Base-by-base conservation (phyloP, 2,329 filamentous ascomycete genomes). In the Aspergillus hiratsukae region DNA sequence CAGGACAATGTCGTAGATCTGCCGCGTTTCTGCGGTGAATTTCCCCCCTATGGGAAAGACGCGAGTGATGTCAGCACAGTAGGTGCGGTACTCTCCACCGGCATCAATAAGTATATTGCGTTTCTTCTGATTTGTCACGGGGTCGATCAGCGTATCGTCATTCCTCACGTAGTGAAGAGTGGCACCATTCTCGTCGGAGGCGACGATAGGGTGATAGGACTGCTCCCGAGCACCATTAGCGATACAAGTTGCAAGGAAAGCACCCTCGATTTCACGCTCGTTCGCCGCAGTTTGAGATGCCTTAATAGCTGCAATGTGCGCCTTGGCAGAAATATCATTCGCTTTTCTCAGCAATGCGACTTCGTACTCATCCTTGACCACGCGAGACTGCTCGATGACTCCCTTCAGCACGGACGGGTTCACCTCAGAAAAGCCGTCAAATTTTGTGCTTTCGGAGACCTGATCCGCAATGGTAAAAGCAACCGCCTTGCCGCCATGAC, bases 181-280 rank as follows among this genome's bases (percentile, higher is more conserved):
- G 14, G 88, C 86, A 5, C 89, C 91, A 68, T 94, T 94, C n/a
- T 80, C 70, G 1, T 93, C 93, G 1, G 88, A 85, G 1, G 89
- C 93, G 48, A 90, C 90, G 64, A 99, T 97, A n/a, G 91, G 83
- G 49, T 87, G 84, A 70, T 99, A 99, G 0, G 93, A 87, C 76
- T 96, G 90, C 51, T 84, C 79, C 61, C 88, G 88, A 3, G 90
- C 88, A 59, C 88, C 89, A 52, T 82, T 79, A 7, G 87, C 81
- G 51, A 89, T 85, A 70, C 91, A 96, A 23, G 83, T 83, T 35
- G 84, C 81, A 25, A 87, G 78, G 69, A 96, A 96, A 10, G 87
- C 77, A 46, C 89, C 91, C 69, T 96, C 89, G 27, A 96, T 82
- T 64, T 97, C 86, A 37, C 89, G 84, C 77, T 99, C 93, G 64